Conservation (phyloP, 345 rosid species). For the Streptanthus diversifolius region DNA sequence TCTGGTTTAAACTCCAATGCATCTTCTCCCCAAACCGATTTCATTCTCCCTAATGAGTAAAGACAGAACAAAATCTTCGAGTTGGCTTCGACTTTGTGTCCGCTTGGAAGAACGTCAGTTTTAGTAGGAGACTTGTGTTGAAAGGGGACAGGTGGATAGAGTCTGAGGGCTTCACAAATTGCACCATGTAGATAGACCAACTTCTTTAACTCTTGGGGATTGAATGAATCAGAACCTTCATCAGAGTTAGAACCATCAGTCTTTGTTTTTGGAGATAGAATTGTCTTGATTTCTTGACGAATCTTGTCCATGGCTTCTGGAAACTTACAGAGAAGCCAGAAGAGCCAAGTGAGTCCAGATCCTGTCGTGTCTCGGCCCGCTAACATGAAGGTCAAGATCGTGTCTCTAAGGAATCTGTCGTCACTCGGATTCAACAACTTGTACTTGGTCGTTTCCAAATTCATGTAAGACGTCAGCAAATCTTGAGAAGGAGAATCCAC, state of each 20-base stretch:
- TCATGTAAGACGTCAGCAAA: conserved; percentile 42
- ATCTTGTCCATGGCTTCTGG: conserved; percentile 38
- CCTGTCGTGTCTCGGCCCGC: conserved; percentile 55
- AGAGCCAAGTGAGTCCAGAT: conserved; percentile 49
- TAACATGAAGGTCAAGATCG: conserved; percentile 43
- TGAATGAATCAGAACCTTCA: not conserved
- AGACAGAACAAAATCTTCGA: conserved; percentile 32
- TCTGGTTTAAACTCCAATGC: conserved; percentile 34
- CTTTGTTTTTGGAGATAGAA: not conserved
- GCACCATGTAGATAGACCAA: conserved; percentile 33
- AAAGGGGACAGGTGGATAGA: conserved; percentile 38
- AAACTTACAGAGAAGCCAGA: conserved; percentile 40
- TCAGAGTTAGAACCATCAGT: not conserved
- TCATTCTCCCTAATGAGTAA: conserved; percentile 38
- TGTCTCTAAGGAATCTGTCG: conserved; percentile 54
- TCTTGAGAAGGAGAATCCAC: conserved; percentile 26
- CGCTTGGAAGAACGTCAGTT: conserved; percentile 33
- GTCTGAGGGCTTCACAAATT: conserved; percentile 34
- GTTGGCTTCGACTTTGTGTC: conserved; percentile 33
- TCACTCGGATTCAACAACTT: conserved; percentile 24
- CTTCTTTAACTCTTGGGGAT: conserved; percentile 22
- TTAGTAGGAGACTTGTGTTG: conserved; percentile 33
- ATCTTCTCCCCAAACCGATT: conserved; percentile 38
- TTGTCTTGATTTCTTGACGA: conserved; percentile 41
- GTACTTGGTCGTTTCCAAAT: conserved; percentile 16